These are phyloP conservation scores for Ogataea methanolica DNA, from an alignment of 805 yeast genomes.

Conservation along the genomic window DNA sequence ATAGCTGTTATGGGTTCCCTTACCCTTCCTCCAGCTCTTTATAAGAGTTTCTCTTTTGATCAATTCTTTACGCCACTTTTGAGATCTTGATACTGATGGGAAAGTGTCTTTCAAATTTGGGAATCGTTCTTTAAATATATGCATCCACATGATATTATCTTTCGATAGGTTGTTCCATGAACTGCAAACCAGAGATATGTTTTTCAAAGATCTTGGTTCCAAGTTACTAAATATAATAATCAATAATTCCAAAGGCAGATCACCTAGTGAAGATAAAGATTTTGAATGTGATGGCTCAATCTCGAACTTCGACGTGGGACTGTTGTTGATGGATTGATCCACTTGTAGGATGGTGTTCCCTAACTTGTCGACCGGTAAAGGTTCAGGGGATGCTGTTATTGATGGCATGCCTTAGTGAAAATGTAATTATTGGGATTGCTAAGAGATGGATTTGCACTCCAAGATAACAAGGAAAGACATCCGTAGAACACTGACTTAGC, in stretches of 20 bases:
- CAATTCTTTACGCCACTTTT: slow-evolving; percentile 45
- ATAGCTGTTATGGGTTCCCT: slow-evolving; percentile 20
- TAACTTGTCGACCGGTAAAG: slow-evolving; percentile 1
- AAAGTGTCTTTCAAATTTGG: slow-evolving; percentile 31
- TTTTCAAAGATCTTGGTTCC: slow-evolving; percentile 40
- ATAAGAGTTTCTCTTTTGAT: slow-evolving; percentile 32
- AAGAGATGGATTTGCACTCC: too few species aligned
- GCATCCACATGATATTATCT: slow-evolving; percentile 45
- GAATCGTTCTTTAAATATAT: slow-evolving; percentile 38
- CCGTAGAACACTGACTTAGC: too few species aligned
- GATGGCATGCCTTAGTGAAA: too few species aligned
- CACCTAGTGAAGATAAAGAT: slow-evolving; percentile 7
- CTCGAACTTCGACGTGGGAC: too few species aligned
- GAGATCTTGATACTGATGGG: slow-evolving; percentile 40
- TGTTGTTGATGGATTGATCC: background rate
- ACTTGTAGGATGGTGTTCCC: background rate
- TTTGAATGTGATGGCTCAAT: background rate
- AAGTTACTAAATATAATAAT: slow-evolving; percentile 40
- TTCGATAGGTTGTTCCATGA: slow-evolving; percentile 42
- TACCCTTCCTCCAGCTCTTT: slow-evolving; percentile 36
- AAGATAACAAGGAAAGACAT: too few species aligned
- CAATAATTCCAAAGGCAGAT: slow-evolving; percentile 45
- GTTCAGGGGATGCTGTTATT: too few species aligned
- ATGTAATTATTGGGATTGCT: too few species aligned
- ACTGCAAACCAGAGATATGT: slow-evolving; percentile 41